Percentiles rank a stretch among this genome's conserved stretches.
Evolutionary conservation across 2,329 filamentous ascomycete species (phyloP).

Genomic region (Phaeophleospora eucalypticola): DNA sequence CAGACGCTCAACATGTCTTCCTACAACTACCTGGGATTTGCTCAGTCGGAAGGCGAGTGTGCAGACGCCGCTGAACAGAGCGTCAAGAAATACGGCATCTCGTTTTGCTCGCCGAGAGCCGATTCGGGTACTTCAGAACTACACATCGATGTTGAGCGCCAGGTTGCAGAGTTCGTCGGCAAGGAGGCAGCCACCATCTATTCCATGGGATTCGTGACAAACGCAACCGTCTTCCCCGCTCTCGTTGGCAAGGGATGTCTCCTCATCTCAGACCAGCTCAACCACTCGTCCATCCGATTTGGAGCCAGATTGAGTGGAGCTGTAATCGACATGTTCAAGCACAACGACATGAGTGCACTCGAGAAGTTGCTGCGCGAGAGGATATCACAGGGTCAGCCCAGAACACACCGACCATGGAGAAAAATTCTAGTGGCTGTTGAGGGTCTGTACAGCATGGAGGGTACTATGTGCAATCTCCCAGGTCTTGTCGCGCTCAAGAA

Average conservation of each 20-base stretch:
- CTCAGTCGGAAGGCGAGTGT: conserved; percentile 93
- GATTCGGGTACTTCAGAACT: conserved; percentile 87
- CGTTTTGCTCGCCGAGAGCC: conserved; percentile 72
- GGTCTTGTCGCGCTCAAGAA: conserved; percentile 81
- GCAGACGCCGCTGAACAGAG: conserved; percentile 86
- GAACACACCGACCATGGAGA: conserved; percentile 98
- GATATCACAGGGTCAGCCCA: conserved; percentile 93
- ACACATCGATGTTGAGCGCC: conserved; percentile 79
- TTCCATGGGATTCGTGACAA: conserved; percentile 98
- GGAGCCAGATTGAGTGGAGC: conserved; percentile 90
- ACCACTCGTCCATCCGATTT: conserved; percentile 95
- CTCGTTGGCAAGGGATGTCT: conserved; percentile 89
- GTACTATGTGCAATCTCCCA: conserved; percentile 96
- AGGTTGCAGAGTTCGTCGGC: conserved; percentile 86
- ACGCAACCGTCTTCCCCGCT: conserved; percentile 86
- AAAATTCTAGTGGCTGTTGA: conserved; percentile 97
- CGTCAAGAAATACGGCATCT: conserved; percentile 80
- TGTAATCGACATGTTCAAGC: conserved; percentile 93
- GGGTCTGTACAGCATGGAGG: conserved; percentile 98
- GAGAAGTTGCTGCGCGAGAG: conserved; percentile 83
- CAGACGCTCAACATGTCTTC: conserved; percentile 98
- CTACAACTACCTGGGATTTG: conserved; percentile 98
- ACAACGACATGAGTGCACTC: conserved; percentile 89
- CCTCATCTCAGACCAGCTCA: conserved; percentile 94
- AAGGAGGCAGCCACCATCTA: conserved; percentile 95